Conservation (phyloP, 2,329 filamentous ascomycete species). For the Apiospora rasikravindrae region DNA sequence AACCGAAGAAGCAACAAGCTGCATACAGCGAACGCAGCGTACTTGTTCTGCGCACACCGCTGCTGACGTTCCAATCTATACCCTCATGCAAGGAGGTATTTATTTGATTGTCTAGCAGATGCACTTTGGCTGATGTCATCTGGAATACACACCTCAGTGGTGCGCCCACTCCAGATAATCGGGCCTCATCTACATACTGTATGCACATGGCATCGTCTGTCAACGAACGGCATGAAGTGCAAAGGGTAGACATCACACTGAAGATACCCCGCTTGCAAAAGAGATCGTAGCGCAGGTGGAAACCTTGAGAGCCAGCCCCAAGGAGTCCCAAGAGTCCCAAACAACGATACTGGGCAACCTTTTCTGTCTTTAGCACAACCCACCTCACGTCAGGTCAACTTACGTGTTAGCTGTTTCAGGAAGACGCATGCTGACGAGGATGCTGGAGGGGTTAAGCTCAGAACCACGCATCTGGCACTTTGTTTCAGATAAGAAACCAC, state of each 20-base stretch:
- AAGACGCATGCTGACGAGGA: constrained; percentile 5
- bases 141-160: background rate
- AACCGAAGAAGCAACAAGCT: constrained; percentile 1
- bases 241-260: background rate
- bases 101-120: background rate
- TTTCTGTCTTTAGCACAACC: background rate
- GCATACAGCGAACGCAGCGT: background rate
- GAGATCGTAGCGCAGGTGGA: background rate
- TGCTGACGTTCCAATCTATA: background rate
- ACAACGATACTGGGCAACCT: background rate
- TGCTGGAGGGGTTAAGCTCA: constrained; percentile 12
- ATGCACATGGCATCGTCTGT: background rate
- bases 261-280: background rate
- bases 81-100: background rate
- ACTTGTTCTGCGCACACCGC: background rate
- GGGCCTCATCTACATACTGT: background rate
- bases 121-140: background rate
- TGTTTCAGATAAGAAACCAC: constrained; percentile 13
- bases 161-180: background rate
- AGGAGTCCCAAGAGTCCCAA: background rate
- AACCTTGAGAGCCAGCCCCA: background rate
- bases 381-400: background rate
- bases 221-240: background rate
- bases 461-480: constrained; percentile 12
- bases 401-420: constrained; percentile 13